These are phyloP conservation scores for Paraphaeosphaeria minitans DNA, from an alignment of 2,329 filamentous ascomycete species.

Conservation along the genomic window DNA sequence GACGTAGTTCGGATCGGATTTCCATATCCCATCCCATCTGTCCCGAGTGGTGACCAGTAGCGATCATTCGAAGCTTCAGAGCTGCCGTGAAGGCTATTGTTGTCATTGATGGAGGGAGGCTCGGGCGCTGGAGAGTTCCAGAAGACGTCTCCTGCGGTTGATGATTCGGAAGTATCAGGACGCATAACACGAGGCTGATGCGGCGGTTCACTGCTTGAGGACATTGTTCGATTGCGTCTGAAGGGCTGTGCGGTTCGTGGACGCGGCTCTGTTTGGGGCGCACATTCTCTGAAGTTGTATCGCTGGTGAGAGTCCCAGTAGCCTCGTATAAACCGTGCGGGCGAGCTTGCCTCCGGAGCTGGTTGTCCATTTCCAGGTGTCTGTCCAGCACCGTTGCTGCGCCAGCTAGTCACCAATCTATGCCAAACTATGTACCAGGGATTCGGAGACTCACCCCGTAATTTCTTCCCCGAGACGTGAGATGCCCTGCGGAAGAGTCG, in stretches of 20 bases:
- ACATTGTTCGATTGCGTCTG: slow-evolving; percentile 25
- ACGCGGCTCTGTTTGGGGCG: slow-evolving; percentile 11
- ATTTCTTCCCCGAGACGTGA: slow-evolving; percentile 14
- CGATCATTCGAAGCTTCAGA: slow-evolving; percentile 10
- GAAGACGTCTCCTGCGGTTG: slow-evolving; percentile 22
- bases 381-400: neutral
- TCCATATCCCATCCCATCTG: slow-evolving; percentile 1
- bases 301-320: slow-evolving; percentile 16
- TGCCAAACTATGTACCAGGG: neutral
- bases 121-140: slow-evolving; percentile 14
- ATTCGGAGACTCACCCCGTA: slow-evolving; percentile 1
- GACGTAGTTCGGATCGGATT: neutral
- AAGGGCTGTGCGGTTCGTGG: slow-evolving; percentile 13
- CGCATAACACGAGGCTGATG: slow-evolving; percentile 11
- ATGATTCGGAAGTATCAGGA: slow-evolving; percentile 2
- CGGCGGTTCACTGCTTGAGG: slow-evolving; percentile 28
- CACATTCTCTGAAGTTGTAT: slow-evolving; percentile 18
- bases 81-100: neutral
- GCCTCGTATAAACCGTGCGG: slow-evolving; percentile 17
- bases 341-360: neutral
- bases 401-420: neutral
- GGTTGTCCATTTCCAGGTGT: slow-evolving; percentile 17
- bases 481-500: slow-evolving; percentile 23
- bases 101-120: neutral
- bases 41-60: slow-evolving; percentile 11